A percentile compares a stretch with the other conserved stretches of the same genome.
These are phyloP conservation scores for Calocybe cyanea DNA, from an alignment of 768 basidiomycete species.

Conservation along the genomic window DNA sequence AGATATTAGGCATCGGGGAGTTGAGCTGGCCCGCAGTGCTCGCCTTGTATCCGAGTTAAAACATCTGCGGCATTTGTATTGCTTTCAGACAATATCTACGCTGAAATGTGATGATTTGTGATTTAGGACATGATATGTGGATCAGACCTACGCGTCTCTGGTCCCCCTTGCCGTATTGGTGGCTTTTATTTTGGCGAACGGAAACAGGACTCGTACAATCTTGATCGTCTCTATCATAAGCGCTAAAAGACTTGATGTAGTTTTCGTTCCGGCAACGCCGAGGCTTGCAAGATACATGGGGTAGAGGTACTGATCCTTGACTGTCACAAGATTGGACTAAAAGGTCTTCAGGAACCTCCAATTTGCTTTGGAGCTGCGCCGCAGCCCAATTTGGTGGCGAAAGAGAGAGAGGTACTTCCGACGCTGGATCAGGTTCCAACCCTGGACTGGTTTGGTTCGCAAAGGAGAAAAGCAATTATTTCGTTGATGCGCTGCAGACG, in stretches of 20 bases:
- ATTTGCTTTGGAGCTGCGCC: conserved; percentile 2
- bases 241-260: background rate
- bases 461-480: conserved; percentile 29
- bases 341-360: background rate
- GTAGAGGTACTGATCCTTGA: background rate
- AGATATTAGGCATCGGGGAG: conserved; percentile 1
- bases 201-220: background rate
- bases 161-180: too few species aligned
- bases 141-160: too few species aligned
- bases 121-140: too few species aligned
- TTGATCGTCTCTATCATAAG: background rate
- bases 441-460: conserved; percentile 2
- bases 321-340: background rate
- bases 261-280: conserved; percentile 2
- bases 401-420: background rate
- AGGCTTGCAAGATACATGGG: background rate
- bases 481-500: conserved; percentile 30
- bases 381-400: conserved; percentile 14
- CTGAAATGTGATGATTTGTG: too few species aligned
- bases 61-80: conserved; percentile 5
- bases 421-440: background rate
- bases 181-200: background rate
- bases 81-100: background rate
- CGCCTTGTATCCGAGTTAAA: background rate
- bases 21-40: background rate